Percentiles rank a stretch among this genome's conserved stretches.
Conservation (phyloP, 805 yeast genomes). For the Starmerella tilneyi region DNA sequence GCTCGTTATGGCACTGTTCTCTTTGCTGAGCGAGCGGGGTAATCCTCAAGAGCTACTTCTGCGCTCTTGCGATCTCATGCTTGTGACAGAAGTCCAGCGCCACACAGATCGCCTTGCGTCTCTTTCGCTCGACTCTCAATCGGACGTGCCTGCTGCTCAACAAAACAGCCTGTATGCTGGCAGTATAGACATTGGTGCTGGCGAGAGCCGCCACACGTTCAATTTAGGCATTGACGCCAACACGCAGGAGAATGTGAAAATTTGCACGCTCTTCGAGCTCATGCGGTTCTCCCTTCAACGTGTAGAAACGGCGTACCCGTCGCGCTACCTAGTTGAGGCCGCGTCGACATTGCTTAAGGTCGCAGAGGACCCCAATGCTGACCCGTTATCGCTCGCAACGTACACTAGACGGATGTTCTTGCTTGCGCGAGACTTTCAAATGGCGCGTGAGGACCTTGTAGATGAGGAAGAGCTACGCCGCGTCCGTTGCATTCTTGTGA, state of each 20-base stretch:
- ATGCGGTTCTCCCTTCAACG: slow-evolving; percentile 47
- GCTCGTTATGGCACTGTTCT: slow-evolving; percentile 38
- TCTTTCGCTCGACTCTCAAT: slow-evolving; percentile 28
- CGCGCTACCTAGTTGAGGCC: slow-evolving; percentile 64
- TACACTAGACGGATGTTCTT: slow-evolving; percentile 52
- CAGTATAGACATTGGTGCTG: slow-evolving; percentile 8
- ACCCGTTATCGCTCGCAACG: slow-evolving; percentile 33
- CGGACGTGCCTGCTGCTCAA: slow-evolving; percentile 22
- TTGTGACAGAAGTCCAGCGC: slow-evolving; percentile 15
- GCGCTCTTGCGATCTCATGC: slow-evolving; percentile 56
- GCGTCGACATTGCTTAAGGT: slow-evolving; percentile 49
- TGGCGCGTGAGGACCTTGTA: slow-evolving; percentile 27
- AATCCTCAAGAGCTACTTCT: slow-evolving; percentile 73
- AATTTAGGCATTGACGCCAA: slow-evolving; percentile 13
- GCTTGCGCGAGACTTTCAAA: slow-evolving; percentile 44
- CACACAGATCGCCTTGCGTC: slow-evolving; percentile 22
- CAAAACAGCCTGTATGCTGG: slow-evolving; percentile 12
- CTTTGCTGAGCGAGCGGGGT: slow-evolving; percentile 54
- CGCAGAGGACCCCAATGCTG: slow-evolving; percentile 35
- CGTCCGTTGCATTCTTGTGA: slow-evolving; percentile 56
- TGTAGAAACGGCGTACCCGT: slow-evolving; percentile 63
- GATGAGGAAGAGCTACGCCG: slow-evolving; percentile 36
- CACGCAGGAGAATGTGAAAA: slow-evolving; percentile 35
- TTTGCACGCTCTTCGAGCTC: slow-evolving; percentile 60
- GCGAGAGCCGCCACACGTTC: slow-evolving; percentile 14